A percentile compares a stretch with the other conserved stretches of the same genome.
Evolutionary conservation across 2,329 filamentous ascomycete species (phyloP).

Genomic region (Calonectria ilicicola): DNA sequence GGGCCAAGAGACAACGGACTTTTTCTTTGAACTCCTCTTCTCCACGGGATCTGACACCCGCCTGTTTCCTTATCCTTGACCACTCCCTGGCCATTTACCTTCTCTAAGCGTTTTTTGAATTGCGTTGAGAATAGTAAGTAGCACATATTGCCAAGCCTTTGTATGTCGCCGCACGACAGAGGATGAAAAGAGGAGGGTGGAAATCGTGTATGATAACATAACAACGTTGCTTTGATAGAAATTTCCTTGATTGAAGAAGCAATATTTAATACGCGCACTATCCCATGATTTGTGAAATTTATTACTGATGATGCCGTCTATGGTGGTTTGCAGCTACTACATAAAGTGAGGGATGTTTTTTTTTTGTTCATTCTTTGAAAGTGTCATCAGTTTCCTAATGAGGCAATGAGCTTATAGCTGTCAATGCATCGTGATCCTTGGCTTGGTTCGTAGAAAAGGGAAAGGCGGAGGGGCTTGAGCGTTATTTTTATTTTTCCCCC

Average conservation of each 20-base stretch:
- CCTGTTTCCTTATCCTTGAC: neutral
- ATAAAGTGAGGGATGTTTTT: too few relatives aligned
- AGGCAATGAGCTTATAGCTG: constrained; percentile 26
- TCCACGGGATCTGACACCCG: constrained; percentile 19
- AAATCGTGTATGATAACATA: constrained; percentile 27
- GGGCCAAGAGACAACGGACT: constrained; percentile 43
- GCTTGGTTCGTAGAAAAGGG: constrained; percentile 25
- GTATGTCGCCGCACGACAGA: constrained; percentile 1
- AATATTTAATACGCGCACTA: neutral
- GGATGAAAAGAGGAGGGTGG: constrained; percentile 2
- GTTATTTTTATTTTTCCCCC: constrained; percentile 1
- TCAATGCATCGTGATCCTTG: constrained; percentile 18
- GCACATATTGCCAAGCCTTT: constrained; percentile 6
- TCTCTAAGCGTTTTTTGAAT: neutral
- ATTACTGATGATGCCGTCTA: neutral
- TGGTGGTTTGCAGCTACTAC: neutral
- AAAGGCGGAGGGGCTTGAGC: constrained; percentile 45
- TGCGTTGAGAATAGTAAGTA: neutral
- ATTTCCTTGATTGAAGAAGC: constrained; percentile 12
- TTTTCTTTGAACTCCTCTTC: constrained; percentile 26
- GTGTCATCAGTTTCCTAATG: constrained; percentile 16
- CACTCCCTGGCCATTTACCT: neutral
- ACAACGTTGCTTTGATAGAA: constrained; percentile 18
- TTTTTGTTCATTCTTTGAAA: neutral
- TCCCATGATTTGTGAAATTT: neutral